These are phyloP conservation scores for Saraca asoca DNA, from an alignment of 331 rosid species.

Conservation along the genomic window DNA sequence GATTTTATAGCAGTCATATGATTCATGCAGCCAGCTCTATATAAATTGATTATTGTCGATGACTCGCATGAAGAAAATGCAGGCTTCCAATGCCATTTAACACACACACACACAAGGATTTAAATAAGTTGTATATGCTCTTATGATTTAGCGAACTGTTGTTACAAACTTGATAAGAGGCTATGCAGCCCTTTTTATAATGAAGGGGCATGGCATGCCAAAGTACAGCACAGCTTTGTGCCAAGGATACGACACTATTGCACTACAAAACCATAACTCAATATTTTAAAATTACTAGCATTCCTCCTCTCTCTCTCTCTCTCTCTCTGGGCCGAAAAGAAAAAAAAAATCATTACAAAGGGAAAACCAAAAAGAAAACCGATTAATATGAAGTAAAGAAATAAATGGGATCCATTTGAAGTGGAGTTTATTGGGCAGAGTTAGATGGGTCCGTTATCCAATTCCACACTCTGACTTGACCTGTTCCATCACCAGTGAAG, in stretches of 20 bases:
- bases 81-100: too few species aligned
- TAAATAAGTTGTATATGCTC: background rate
- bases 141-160: constrained; percentile 13
- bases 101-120: too few species aligned
- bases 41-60: too few species aligned
- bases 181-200: constrained; percentile 23
- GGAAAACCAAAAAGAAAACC: too few species aligned
- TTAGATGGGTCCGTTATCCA: constrained; percentile 54
- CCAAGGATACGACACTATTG: constrained; percentile 15
- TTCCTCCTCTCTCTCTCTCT: too few species aligned
- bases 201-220: constrained; percentile 20
- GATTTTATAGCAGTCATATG: too few species aligned
- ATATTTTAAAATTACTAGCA: too few species aligned
- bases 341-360: background rate
- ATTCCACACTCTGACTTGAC: constrained; percentile 85
- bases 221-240: background rate
- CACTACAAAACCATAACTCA: constrained; percentile 1
- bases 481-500: constrained; percentile 94
- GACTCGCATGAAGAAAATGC: too few species aligned
- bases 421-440: background rate
- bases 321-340: background rate
- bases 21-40: too few species aligned
- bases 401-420: too few species aligned
- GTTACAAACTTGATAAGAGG: constrained; percentile 16
- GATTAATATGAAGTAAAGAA: too few species aligned